These are phyloP conservation scores for Scytalidium sp. DNA, from an alignment of 2,329 filamentous ascomycete species.

Conservation along the genomic window DNA sequence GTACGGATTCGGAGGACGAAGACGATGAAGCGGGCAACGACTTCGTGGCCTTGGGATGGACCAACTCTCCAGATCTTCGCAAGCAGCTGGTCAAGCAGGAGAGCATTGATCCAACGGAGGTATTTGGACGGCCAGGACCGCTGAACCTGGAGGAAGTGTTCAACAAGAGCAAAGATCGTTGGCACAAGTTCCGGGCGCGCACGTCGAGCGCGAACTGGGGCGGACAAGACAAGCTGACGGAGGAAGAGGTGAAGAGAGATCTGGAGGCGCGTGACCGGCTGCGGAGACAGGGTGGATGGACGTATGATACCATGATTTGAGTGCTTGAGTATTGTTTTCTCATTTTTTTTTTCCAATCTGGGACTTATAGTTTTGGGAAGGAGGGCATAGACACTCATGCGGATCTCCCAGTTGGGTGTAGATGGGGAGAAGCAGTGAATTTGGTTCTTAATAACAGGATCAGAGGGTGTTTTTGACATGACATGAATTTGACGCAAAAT, in stretches of 20 bases:
- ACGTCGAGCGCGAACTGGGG: constrained; percentile 96
- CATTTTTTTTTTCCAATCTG: too few relatives aligned
- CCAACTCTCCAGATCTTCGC: constrained; percentile 79
- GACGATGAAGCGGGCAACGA: constrained; percentile 56
- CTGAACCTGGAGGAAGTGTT: constrained; percentile 98
- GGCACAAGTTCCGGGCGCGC: constrained; percentile 83
- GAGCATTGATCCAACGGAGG: constrained; percentile 74
- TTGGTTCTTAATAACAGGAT: too few relatives aligned
- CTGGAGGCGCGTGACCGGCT: constrained; percentile 75
- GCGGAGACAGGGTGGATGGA: constrained; percentile 82
- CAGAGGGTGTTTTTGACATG: constrained; percentile 1
- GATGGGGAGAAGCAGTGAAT: too few relatives aligned
- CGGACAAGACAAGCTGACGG: constrained; percentile 75
- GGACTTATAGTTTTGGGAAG: too few relatives aligned
- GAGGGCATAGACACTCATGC: too few relatives aligned
- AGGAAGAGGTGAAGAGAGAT: constrained; percentile 82
- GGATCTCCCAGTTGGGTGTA: too few relatives aligned
- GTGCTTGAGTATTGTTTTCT: neutral
- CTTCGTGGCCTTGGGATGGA: constrained; percentile 76
- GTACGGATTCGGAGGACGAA: constrained; percentile 90
- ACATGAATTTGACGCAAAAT: constrained; percentile 1
- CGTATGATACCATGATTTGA: constrained; percentile 45
- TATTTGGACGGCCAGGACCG: constrained; percentile 86
- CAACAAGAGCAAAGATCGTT: constrained; percentile 78
- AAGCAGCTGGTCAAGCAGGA: constrained; percentile 78